A percentile compares a stretch with the other conserved stretches of the same genome.
Evolutionary conservation across 306 rosid genomes (phyloP).

Genomic region (Argentina anserina): DNA sequence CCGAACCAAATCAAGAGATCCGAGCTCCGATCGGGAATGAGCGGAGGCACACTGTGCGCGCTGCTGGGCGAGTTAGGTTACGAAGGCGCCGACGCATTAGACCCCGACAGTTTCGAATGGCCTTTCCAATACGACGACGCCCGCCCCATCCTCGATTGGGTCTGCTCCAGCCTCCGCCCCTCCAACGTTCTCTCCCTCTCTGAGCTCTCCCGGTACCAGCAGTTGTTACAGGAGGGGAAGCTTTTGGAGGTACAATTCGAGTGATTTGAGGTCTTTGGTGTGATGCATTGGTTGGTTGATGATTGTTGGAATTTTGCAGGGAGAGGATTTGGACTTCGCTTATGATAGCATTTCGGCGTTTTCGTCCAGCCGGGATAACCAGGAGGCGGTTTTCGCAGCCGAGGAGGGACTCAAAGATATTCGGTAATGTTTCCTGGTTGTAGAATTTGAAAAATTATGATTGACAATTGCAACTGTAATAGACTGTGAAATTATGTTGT

Average conservation of each 20-base stretch:
- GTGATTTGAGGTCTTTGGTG: neutral
- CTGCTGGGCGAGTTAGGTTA: constrained; percentile 73
- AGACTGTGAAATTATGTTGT: no score
- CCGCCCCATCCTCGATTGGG: constrained; percentile 85
- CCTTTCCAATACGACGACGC: constrained; percentile 89
- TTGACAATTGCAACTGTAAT: neutral
- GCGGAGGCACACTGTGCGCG: constrained; percentile 58
- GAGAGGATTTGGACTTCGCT: constrained; percentile 90
- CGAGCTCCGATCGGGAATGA: constrained; percentile 44
- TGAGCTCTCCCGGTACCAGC: constrained; percentile 76
- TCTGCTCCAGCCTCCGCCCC: constrained; percentile 87
- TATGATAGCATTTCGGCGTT: constrained; percentile 87
- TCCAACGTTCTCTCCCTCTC: constrained; percentile 82
- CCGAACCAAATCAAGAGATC: no score
- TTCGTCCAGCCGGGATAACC: constrained; percentile 75
- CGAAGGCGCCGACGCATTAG: constrained; percentile 53
- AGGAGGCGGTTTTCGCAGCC: constrained; percentile 81
- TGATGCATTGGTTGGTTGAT: neutral
- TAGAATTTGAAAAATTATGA: neutral
- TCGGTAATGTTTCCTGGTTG: constrained; percentile 19
- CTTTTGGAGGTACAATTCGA: constrained; percentile 60
- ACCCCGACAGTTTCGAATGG: constrained; percentile 95
- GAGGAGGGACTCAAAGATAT: constrained; percentile 88
- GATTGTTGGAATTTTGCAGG: constrained; percentile 33
- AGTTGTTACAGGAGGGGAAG: constrained; percentile 77